Conservation (phyloP, 495 filamentous ascomycete genomes). For the Aspergillus conjunctus region DNA sequence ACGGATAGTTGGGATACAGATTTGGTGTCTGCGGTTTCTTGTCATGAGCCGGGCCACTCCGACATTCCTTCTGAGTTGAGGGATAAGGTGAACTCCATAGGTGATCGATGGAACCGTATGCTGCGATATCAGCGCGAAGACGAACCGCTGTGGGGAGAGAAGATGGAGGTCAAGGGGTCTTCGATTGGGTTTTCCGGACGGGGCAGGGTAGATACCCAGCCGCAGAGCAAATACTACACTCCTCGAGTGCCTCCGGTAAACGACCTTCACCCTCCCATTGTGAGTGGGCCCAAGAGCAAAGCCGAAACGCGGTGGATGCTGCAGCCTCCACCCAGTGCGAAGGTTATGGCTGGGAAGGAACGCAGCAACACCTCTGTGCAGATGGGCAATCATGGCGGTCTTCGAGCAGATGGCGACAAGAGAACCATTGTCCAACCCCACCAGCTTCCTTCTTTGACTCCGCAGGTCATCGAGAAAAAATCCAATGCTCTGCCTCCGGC, state of each 20-base stretch:
- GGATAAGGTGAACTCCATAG: constrained; percentile 42
- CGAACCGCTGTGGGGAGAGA: constrained; percentile 75
- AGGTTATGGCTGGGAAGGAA: constrained; percentile 83
- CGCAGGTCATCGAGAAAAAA: constrained; percentile 9
- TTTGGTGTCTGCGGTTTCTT: constrained; percentile 20
- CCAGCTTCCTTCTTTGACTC: constrained; percentile 16
- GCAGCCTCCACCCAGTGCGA: constrained; percentile 80
- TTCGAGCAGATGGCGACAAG: constrained; percentile 21
- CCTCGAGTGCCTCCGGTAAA: constrained; percentile 79
- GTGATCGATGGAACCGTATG: constrained; percentile 69
- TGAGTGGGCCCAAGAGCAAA: constrained; percentile 68
- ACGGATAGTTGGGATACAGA: constrained; percentile 55
- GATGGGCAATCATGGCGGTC: constrained; percentile 23
- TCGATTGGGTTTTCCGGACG: constrained; percentile 57
- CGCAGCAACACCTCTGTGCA: constrained; percentile 44
- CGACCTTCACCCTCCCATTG: constrained; percentile 83
- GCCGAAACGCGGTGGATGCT: constrained; percentile 86
- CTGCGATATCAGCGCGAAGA: constrained; percentile 78
- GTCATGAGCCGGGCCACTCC: constrained; percentile 32
- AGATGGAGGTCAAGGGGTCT: constrained; percentile 46
- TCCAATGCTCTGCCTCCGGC: background rate
- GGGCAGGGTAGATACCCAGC: constrained; percentile 40
- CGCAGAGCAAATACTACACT: constrained; percentile 60
- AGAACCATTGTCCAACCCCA: constrained; percentile 9
- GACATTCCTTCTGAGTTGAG: constrained; percentile 32